Evolutionary conservation across 2,329 filamentous ascomycete genomes (phyloP).

Genomic region (Colletotrichum cereale): DNA sequence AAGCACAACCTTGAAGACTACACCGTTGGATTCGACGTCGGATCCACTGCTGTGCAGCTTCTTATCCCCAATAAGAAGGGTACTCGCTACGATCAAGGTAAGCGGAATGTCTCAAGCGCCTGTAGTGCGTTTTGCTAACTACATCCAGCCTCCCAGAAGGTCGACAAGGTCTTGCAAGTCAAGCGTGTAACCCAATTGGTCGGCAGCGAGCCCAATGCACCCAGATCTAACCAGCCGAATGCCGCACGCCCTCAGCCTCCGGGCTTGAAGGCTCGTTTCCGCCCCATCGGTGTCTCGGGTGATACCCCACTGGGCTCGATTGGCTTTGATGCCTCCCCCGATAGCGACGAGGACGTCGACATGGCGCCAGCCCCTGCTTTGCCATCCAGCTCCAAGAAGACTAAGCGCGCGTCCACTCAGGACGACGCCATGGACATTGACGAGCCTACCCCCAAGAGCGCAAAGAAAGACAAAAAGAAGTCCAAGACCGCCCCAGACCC

Average conservation of each 20-base stretch:
- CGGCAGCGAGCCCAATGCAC: constrained; percentile 50
- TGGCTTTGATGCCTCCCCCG: constrained; percentile 55
- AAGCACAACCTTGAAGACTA: constrained; percentile 75
- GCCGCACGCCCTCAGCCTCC: constrained; percentile 72
- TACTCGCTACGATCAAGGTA: constrained; percentile 67
- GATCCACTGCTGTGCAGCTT: constrained; percentile 68
- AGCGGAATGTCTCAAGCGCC: constrained; percentile 44
- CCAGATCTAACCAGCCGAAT: constrained; percentile 60
- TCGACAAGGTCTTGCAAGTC: constrained; percentile 74
- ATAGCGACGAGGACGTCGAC: constrained; percentile 59
- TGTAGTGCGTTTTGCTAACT: not conserved
- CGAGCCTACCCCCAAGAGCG: constrained; percentile 40
- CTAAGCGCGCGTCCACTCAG: constrained; percentile 48
- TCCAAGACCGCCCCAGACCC: constrained; percentile 39
- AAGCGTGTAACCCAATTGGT: constrained; percentile 71
- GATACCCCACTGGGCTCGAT: constrained; percentile 52
- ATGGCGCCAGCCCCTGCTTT: constrained; percentile 56
- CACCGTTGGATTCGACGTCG: constrained; percentile 66
- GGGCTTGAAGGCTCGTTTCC: constrained; percentile 75
- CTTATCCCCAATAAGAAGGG: constrained; percentile 70
- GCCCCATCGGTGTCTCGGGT: constrained; percentile 69
- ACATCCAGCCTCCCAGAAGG: constrained; percentile 50
- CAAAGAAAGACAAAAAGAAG: constrained; percentile 51
- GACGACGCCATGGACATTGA: constrained; percentile 43
- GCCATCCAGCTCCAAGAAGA: constrained; percentile 48